phyloP scores from a whole-genome alignment of 2,329 filamentous ascomycete genomes.

The Pyricularia sp. region DNA sequence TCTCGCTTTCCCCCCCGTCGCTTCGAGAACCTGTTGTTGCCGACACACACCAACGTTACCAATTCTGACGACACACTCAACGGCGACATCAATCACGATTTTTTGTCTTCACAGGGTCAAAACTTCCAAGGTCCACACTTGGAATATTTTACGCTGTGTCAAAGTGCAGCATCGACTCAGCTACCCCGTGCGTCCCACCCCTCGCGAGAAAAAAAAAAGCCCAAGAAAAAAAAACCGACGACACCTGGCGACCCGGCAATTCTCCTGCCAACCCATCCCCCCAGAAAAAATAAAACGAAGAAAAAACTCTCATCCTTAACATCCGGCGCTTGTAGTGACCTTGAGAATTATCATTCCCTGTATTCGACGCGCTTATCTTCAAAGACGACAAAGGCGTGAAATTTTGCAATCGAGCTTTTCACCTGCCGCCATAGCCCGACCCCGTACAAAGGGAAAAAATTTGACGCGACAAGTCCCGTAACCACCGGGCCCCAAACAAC shows the following conservation, averaged over 20 bases:
- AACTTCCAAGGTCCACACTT: background rate
- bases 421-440: background rate
- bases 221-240: background rate
- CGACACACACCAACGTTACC: conserved; percentile 4
- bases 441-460: background rate
- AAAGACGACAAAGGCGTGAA: background rate
- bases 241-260: conserved; percentile 3
- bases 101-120: conserved; percentile 1
- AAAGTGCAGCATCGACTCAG: background rate
- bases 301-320: background rate
- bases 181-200: background rate
- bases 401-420: background rate
- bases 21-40: background rate
- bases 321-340: background rate
- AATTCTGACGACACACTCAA: background rate
- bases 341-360: background rate
- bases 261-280: background rate
- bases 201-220: background rate
- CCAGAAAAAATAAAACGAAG: background rate
- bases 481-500: background rate
- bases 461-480: conserved; percentile 1
- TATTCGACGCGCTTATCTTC: background rate
- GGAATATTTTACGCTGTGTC: background rate
- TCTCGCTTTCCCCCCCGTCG: background rate
- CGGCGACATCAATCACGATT: background rate